Evolutionary conservation across 1,139 yeast genomes (phyloP), one percentile per base, ranked within the genome.

Genomic region (Saccharomyces hybrid): DNA sequence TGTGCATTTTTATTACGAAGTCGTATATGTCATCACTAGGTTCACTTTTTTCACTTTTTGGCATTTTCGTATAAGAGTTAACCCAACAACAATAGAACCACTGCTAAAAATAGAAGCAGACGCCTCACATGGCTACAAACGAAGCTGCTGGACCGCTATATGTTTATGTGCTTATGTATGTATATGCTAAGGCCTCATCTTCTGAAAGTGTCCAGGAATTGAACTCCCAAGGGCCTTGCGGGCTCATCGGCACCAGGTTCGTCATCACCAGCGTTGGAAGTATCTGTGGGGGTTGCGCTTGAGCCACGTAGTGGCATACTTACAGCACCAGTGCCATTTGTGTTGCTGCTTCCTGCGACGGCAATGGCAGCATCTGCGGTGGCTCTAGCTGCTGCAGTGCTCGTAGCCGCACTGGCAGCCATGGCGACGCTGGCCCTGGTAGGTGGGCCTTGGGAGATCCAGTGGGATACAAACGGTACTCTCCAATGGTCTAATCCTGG

Each of bases 131-230:
- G 44, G 44, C 26, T 38, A 12, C 19, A 38, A 38, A 38, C 44
- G 44, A 38, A 19, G 24, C 24, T 38, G 3, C 2, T 38, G 19
- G 19, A 9, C n/a, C 44, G 44, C 19, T 14, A 19, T 34, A 34
- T 34, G 42, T 14, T 12, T 21, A 29, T 28, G 11, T 48, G 38
- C 31, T 16, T 21, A n/a, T 38, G n/a, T 29, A 28, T 44, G 42
- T 28, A 38, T 28, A 21, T 32, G 29, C 27, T 31, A n/a, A 47
- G 28, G n/a, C 47, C 6, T 51, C 58, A 67, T 55, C 69, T 62
- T 53, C 71, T 61, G 47, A 68, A 68, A 2, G 69, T 66, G 50
- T 68, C 70, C 21, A 67, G 51, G 50, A 68, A 66, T 51, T 68
- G 72, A 9, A 61, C 63, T 2, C 71, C 69, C 14, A 68, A 51